Conservation (phyloP, 108 stramenopile genomes). For the Asterionellopsis glacialis region DNA sequence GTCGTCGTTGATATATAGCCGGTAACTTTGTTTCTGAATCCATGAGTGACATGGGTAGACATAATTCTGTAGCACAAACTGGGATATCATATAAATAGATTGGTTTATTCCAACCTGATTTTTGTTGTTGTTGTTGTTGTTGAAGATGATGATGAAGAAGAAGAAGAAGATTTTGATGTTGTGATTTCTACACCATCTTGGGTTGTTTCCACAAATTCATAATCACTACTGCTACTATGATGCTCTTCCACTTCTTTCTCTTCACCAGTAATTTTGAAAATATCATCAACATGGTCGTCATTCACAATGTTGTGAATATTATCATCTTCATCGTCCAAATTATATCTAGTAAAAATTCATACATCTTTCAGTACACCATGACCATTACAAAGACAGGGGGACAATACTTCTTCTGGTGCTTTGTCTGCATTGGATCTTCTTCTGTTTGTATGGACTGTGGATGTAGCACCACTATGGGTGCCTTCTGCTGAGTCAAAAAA, state of each 20-base stretch:
- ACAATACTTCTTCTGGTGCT: conserved; percentile 16
- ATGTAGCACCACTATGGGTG: too few relatives aligned
- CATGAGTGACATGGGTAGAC: conserved; percentile 38
- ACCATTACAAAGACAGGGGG: conserved; percentile 33
- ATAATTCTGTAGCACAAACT: conserved; percentile 43
- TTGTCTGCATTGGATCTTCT: conserved; percentile 10
- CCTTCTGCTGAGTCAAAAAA: too few relatives aligned
- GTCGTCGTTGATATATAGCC: conserved; percentile 36
- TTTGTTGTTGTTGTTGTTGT: conserved; percentile 5
- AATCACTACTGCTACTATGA: background rate
- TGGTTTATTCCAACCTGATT: conserved; percentile 40
- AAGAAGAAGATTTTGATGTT: background rate
- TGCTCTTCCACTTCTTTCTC: conserved; percentile 3
- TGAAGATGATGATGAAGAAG: too few relatives aligned
- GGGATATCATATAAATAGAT: conserved; percentile 33
- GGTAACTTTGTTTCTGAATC: conserved; percentile 31
- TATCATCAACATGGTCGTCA: background rate
- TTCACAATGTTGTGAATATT: conserved; percentile 1
- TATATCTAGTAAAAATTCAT: conserved; percentile 48
- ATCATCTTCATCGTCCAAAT: conserved; percentile 15
- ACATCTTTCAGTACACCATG: conserved; percentile 36
- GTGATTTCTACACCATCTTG: background rate
- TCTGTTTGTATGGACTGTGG: too few relatives aligned
- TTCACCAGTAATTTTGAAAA: background rate
- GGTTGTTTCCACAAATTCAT: too few relatives aligned